Base-by-base conservation (phyloP, 768 basidiomycete genomes). In the Kwoniella sp. region DNA sequence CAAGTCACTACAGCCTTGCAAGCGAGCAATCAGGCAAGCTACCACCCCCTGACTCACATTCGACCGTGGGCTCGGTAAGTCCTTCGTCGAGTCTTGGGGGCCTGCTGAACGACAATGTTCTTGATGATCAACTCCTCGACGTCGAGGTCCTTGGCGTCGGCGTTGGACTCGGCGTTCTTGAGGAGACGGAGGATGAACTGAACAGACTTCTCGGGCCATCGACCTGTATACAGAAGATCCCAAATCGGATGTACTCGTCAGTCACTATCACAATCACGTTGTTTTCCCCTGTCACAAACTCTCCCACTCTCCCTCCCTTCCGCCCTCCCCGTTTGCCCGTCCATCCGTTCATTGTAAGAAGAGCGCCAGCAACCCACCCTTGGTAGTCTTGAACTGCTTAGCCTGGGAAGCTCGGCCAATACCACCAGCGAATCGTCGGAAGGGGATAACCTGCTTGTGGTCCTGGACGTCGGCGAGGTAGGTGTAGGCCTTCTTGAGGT, bases 131-230 rank as follows among this genome's bases (percentile, higher is more conserved):
- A 88, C 67, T 94, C 92, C 75, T 97, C 95, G 65, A 91, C 84
- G 61, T 92, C 90, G 69, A 99, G 84, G 82, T 88, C 91, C 85
- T 99, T 99, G 75, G 91, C 91, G 77, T 98, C 94, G 68, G 96
- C 96, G 82, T 99, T 99, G 72, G 96, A 89, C 82, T 98, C 95
- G 47, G 96, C 96, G 82, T 99, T 99, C 87, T 98, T 98, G 79
- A 99, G 82, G 58, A 99, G 87, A 71, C 91, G 88, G 67, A 88
- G 85, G 80, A 99, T 89, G 86, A 93, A 95, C 82, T 90, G 89
- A 82, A 96, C 88, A 55, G 92, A 97, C 84, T 99, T 98, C 85
- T 92, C 94, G 80, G 96, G 96, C 96, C 96, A 98, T 80, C 96
- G 95, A 88, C 96, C 95, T 97, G 72, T 57, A n/a, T n/a, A n/a